phyloP scores from a whole-genome alignment of 805 yeast genomes.

The Candida caryicola region DNA sequence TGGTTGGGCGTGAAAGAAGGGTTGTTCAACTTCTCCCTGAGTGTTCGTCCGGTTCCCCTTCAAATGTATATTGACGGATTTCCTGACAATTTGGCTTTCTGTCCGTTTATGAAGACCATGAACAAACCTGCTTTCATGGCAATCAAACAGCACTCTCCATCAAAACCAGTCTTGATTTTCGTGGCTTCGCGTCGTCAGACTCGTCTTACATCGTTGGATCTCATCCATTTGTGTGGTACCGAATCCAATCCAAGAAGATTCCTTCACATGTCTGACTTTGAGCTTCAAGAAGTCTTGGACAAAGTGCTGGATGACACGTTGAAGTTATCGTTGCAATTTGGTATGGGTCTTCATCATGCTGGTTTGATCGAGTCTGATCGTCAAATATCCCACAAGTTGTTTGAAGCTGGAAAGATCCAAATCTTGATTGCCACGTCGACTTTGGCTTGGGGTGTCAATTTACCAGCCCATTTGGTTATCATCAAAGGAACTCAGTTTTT shows the following conservation, averaged over 20 bases:
- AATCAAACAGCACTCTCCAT: conserved; percentile 85
- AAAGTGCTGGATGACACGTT: conserved; percentile 82
- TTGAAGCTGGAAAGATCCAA: conserved; percentile 69
- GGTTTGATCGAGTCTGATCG: conserved; percentile 75
- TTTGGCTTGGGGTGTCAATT: conserved; percentile 82
- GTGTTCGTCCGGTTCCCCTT: conserved; percentile 82
- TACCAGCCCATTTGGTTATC: conserved; percentile 76
- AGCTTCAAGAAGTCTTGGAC: conserved; percentile 47
- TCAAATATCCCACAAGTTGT: conserved; percentile 64
- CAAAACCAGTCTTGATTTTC: conserved; percentile 78
- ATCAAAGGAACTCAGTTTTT: conserved; percentile 74
- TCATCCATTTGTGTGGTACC: conserved; percentile 75
- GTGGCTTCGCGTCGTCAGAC: conserved; percentile 85
- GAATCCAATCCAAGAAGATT: conserved; percentile 75
- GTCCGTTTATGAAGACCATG: conserved; percentile 84
- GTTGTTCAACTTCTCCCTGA: conserved; percentile 73
- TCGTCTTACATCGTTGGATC: conserved; percentile 72
- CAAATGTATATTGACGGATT: conserved; percentile 87
- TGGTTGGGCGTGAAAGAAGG: conserved; percentile 79
- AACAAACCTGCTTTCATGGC: conserved; percentile 91
- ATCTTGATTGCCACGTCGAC: conserved; percentile 78
- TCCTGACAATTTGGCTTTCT: conserved; percentile 76
- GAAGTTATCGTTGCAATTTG: conserved; percentile 68
- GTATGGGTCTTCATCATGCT: conserved; percentile 81
- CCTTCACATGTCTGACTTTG: conserved; percentile 61